Base-by-base conservation (phyloP, 352 stramenopile species). In the Globisporangium irregulare region DNA sequence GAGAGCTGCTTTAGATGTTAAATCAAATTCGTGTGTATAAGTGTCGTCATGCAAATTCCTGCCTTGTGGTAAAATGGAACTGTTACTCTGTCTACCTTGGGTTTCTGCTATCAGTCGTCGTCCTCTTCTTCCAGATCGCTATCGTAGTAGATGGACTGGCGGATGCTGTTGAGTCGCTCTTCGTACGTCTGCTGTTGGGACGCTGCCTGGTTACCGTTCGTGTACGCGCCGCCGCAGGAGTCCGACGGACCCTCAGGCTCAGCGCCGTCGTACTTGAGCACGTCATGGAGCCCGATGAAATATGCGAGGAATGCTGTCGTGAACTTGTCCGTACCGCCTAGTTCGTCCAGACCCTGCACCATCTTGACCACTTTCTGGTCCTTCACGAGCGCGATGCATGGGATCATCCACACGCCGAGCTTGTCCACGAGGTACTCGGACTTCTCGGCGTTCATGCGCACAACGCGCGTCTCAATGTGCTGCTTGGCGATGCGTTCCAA, bases 371-470 rank as follows among this genome's bases (percentile, higher is more conserved):
- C 95, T 72, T 98, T 98, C 32, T 98, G 94, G 72, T 98, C 89
- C 72, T 97, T 97, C 24, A 99, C 85, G 8, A 99, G 85, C 20
- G 98, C 88, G 24, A 99, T 86, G 38, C 95, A 98, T 36, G 97
- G 97, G 71, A 99, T 98, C 77, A 99, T 96, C 75, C 96, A 95
- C 66, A 99, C 84, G 0, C 95, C 94, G 24, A 99, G 74, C 64
- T 97, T 97, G 59, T 99, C 86, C 50, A 98, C 95, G n/a, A 99
- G 79, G 74, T 97, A 99, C 71, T 97, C 94, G 64, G 88, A 91
- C 67, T 98, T 98, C 74, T 99, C 97, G 10, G 97, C 97, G 75
- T 99, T 97, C 65, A 99, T 97, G 70, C 96, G 97, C 50, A 95
- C 78, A 76, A 99, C 99, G 64, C 87, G 87, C 32, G 97, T 98